Conservation (phyloP, 106 monocot species). For the Phalaenopsis equestris region DNA sequence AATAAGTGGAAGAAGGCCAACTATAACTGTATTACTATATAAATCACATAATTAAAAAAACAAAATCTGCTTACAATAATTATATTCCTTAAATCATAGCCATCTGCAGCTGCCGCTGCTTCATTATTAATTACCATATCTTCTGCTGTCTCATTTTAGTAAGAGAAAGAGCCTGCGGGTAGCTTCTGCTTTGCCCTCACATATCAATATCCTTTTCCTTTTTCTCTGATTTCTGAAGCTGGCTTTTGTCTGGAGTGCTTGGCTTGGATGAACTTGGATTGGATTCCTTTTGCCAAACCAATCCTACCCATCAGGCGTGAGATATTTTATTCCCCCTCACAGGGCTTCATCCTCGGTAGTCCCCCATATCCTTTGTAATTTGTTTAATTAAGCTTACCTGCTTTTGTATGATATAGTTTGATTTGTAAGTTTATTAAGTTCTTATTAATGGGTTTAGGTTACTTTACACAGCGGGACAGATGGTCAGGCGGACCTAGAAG, state of each 20-base stretch:
- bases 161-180: not conserved
- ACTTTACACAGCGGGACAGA: not conserved
- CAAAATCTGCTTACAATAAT: not conserved
- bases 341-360: not conserved
- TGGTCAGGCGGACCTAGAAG: not conserved
- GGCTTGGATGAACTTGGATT: slow-evolving; percentile 6
- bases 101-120: not conserved
- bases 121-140: slow-evolving; percentile 1
- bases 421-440: slow-evolving; percentile 8
- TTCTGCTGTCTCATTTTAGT: not conserved
- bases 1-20: no score
- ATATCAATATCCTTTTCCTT: not conserved
- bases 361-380: not conserved
- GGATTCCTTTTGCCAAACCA: not conserved
- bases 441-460: not conserved
- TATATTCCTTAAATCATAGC: slow-evolving; percentile 1
- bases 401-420: not conserved
- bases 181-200: not conserved
- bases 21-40: not conserved
- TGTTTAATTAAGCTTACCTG: not conserved
- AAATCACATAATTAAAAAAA: not conserved
- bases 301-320: not conserved
- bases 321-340: no score
- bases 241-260: slow-evolving; percentile 7
- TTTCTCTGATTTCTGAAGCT: slow-evolving; percentile 7